Evolutionary conservation across 441 rosid genomes (phyloP), one percentile per base, ranked within the genome.

Genomic region (Hypseocharis bilobata): DNA sequence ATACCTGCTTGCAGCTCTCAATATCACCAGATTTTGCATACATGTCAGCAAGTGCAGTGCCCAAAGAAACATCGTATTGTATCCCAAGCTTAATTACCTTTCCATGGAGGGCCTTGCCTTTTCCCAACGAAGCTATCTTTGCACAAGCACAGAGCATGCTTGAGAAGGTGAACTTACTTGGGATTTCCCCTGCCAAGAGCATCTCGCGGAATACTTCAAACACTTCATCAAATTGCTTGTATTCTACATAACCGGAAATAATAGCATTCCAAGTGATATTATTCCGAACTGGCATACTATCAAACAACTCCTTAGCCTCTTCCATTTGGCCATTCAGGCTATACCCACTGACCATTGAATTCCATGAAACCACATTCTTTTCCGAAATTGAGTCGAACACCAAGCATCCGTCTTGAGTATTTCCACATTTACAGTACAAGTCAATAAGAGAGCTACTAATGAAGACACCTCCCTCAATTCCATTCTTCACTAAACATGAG

Each of bases 21-120:
- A 86, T 73, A 70, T 84, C 85, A 58, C 87, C 92, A 22, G 77
- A 80, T 76, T 84, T 86, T 54, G 92, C 87, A 65, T 86, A 86
- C 87, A 79, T 83, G 63, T 84, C 86, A 38, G 79, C 67, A 38
- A 86, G 83, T 45, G 89, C 85, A 60, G 89, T 83, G 64, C 83
- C 85, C 14, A 84, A 67, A 54, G 72, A 80, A 45, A 78, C 56
- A 54, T 84, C 82, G 11, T 62, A 16, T 52, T 76, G 71, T 16
- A 76, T 68, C 8, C 82, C 88, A 20, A 78, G 77, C 72, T 85
- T 86, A 55, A 80, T 64, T 29, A 73, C 52, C 67, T 84, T 83
- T 10, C 83, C 89, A 70, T 84, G 92, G 17, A 84, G 67, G 72
- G 73, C 62, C 80, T 74, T 83, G 36, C 92, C 89, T 69, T 77